phyloP scores from a whole-genome alignment of 2,329 filamentous ascomycete species.

The Xylariaceae sp. region DNA sequence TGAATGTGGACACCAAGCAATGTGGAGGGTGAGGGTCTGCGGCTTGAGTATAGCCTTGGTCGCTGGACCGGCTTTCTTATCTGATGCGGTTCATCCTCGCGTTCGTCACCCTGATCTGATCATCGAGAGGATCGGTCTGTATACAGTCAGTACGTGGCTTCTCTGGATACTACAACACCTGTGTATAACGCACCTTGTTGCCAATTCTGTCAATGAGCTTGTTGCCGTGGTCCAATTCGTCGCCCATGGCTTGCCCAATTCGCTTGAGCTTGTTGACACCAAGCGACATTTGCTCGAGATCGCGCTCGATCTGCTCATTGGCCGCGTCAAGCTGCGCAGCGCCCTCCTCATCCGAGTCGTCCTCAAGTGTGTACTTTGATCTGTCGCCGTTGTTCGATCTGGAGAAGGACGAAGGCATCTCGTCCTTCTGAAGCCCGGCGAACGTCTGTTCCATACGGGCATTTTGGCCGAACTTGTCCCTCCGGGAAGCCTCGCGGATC shows the following conservation, averaged over 20 bases:
- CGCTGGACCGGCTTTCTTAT: too few relatives aligned
- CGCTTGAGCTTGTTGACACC: conserved; percentile 66
- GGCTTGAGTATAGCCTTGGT: too few relatives aligned
- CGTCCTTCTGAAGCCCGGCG: conserved; percentile 27
- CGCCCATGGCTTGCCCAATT: conserved; percentile 65
- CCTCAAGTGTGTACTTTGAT: conserved; percentile 71
- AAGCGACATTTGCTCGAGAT: conserved; percentile 58
- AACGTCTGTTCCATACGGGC: conserved; percentile 48
- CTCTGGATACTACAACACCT: too few relatives aligned
- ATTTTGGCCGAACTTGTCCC: conserved; percentile 43
- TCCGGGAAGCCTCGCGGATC: conserved; percentile 55
- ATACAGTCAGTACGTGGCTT: conserved; percentile 5
- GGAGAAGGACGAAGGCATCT: conserved; percentile 16
- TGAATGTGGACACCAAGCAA: too few relatives aligned
- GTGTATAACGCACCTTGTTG: conserved; percentile 53
- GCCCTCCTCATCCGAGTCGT: conserved; percentile 40
- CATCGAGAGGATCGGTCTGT: conserved; percentile 68
- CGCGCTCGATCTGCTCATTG: conserved; percentile 57
- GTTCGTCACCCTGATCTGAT: conserved; percentile 19
- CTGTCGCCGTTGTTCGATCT: conserved; percentile 47
- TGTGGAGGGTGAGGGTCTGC: too few relatives aligned
- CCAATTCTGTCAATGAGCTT: conserved; percentile 66
- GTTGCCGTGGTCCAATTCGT: conserved; percentile 72
- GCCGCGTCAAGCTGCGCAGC: conserved; percentile 47
- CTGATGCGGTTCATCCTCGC: conserved; percentile 16